These are phyloP conservation scores for Boletus vermiculosoides DNA, from an alignment of 768 basidiomycete species.

Conservation along the genomic window DNA sequence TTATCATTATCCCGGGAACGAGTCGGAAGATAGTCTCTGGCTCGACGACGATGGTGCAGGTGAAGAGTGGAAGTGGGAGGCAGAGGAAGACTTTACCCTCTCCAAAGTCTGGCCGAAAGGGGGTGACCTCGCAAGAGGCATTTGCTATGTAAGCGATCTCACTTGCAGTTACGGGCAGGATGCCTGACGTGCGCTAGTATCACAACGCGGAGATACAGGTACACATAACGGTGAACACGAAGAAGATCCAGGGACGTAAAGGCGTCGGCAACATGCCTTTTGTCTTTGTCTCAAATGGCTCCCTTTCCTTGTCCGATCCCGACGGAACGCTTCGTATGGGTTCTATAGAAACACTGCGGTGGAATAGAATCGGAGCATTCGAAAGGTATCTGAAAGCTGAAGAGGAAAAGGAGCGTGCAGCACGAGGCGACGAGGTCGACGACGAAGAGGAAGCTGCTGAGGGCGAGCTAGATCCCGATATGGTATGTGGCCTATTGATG, in stretches of 20 bases:
- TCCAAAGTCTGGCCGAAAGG: conserved; percentile 55
- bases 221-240: conserved; percentile 63
- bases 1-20: conserved; percentile 42
- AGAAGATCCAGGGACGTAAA: conserved; percentile 49
- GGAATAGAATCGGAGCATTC: conserved; percentile 30
- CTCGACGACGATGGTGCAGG: conserved; percentile 36
- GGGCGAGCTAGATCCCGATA: conserved; percentile 28
- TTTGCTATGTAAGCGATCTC: conserved; percentile 57
- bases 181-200: conserved; percentile 38
- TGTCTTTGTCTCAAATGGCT: conserved; percentile 55
- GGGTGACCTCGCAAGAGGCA: conserved; percentile 43
- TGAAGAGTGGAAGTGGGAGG: conserved; percentile 63
- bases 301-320: conserved; percentile 27
- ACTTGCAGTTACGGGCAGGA: neutral
- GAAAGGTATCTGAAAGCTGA: conserved; percentile 28
- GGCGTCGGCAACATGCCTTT: conserved; percentile 62
- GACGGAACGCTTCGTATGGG: conserved; percentile 23
- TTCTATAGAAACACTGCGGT: conserved; percentile 26
- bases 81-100: conserved; percentile 65
- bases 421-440: conserved; percentile 17
- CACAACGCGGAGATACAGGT: conserved; percentile 51
- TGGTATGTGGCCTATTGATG: conserved; percentile 20
- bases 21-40: conserved; percentile 33
- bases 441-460: conserved; percentile 26
- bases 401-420: conserved; percentile 27